These are phyloP conservation scores for Escovopsis sp. DNA, from an alignment of 2,329 filamentous ascomycete species.

Conservation along the genomic window DNA sequence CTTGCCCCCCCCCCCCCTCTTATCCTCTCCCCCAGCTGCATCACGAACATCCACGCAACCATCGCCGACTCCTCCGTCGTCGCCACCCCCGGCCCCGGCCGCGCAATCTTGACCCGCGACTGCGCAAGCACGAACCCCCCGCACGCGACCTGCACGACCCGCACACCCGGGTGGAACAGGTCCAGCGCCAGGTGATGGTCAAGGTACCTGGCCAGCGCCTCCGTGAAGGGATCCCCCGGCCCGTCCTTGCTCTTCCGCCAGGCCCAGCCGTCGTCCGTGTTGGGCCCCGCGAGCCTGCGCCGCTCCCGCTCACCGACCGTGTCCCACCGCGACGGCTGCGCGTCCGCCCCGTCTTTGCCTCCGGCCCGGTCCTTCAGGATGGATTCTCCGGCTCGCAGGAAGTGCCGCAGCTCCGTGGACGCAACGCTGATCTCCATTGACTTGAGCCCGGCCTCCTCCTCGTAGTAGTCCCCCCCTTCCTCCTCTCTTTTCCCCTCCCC, in stretches of 20 bases:
- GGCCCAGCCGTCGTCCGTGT: conserved; percentile 37
- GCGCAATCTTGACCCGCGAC: conserved; percentile 33
- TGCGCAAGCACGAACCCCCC: conserved; percentile 41
- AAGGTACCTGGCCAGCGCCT: conserved; percentile 35
- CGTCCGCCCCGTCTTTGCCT: too few relatives aligned
- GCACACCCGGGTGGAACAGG: conserved; percentile 39
- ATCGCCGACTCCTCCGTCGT: conserved; percentile 17
- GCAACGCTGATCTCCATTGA: conserved; percentile 39
- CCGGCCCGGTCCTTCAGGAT: background rate
- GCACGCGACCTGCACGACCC: conserved; percentile 37
- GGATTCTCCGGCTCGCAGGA: conserved; percentile 26
- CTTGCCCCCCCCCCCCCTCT: conserved; percentile 11
- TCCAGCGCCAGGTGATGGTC: conserved; percentile 38
- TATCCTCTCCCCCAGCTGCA: conserved; percentile 20
- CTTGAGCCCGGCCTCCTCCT: conserved; percentile 17
- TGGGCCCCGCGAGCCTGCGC: conserved; percentile 30
- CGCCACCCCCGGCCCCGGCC: conserved; percentile 10
- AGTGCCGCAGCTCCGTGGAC: conserved; percentile 30
- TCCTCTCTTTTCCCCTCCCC: conserved; percentile 7
- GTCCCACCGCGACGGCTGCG: conserved; percentile 11
- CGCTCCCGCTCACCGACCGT: conserved; percentile 22
- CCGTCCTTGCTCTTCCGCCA: conserved; percentile 21
- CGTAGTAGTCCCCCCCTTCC: conserved; percentile 7
- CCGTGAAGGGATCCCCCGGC: conserved; percentile 27
- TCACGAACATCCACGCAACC: conserved; percentile 24